Conservation (phyloP, 164 flowering plant species). For the Malania oleifera region DNA sequence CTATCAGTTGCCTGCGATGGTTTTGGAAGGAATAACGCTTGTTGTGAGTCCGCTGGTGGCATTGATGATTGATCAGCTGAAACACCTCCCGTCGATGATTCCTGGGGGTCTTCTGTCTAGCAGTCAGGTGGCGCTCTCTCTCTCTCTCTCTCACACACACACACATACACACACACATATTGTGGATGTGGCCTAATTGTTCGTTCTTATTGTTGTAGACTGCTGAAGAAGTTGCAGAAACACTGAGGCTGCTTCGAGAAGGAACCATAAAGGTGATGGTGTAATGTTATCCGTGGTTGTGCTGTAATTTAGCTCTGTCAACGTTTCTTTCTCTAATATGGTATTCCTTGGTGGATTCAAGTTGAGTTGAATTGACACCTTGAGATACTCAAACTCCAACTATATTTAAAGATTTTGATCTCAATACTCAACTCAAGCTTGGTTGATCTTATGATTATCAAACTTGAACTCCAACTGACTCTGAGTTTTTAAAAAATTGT, state of each 20-base stretch:
- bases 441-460: no score
- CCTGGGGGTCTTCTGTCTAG: slow-evolving; percentile 69
- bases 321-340: not conserved
- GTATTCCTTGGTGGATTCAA: no score
- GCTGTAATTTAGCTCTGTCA: not conserved
- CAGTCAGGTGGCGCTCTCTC: slow-evolving; percentile 53
- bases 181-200: slow-evolving; percentile 5
- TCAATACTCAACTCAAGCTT: no score
- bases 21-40: slow-evolving; percentile 72
- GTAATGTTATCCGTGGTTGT: no score
- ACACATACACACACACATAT: no score
- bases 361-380: no score
- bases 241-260: slow-evolving; percentile 45
- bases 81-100: slow-evolving; percentile 63
- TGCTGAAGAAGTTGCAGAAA: slow-evolving; percentile 64
- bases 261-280: slow-evolving; percentile 62
- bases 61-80: slow-evolving; percentile 94
- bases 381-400: no score
- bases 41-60: slow-evolving; percentile 92
- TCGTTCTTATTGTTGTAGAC: slow-evolving; percentile 38
- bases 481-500: no score
- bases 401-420: no score
- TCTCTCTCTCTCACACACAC: not conserved
- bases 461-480: no score
- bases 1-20: slow-evolving; percentile 85